Conservation (phyloP, 345 rosid genomes). For the Gossypium raimondii region DNA sequence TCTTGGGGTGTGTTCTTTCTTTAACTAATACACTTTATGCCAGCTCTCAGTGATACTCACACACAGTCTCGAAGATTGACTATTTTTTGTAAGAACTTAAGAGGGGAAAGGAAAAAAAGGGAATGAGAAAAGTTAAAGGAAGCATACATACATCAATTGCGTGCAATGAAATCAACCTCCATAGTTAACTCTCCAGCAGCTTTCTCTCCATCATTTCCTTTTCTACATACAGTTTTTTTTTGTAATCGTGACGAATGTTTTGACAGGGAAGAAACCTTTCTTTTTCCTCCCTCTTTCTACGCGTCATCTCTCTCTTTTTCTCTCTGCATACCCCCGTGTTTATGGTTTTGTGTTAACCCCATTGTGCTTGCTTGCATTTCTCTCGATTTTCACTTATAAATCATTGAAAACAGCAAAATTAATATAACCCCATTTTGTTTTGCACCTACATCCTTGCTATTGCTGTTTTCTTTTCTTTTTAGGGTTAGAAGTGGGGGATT, state of each 20-base stretch:
- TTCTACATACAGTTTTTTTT: slow-evolving; percentile 25
- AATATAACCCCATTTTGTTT: background rate
- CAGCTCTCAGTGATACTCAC: background rate
- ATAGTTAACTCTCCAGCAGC: slow-evolving; percentile 15
- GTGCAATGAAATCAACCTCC: slow-evolving; percentile 20
- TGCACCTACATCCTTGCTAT: background rate
- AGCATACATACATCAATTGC: slow-evolving; percentile 18
- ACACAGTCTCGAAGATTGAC: slow-evolving; percentile 24
- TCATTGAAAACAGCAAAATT: background rate
- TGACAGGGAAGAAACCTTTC: slow-evolving; percentile 33
- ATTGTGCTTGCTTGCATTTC: slow-evolving; percentile 4
- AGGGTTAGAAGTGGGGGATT: slow-evolving; percentile 74
- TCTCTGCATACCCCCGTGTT: slow-evolving; percentile 9
- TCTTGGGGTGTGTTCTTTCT: background rate
- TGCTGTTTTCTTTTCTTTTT: slow-evolving; percentile 1
- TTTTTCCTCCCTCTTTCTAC: slow-evolving; percentile 13
- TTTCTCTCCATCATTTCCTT: slow-evolving; percentile 19
- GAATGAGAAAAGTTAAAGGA: slow-evolving; percentile 12
- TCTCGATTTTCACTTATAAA: background rate
- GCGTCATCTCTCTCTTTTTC: background rate
- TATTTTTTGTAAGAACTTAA: slow-evolving; percentile 12
- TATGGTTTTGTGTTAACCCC: slow-evolving; percentile 17
- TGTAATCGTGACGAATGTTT: slow-evolving; percentile 37
- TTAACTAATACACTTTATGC: background rate
- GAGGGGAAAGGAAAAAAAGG: background rate